phyloP scores from a whole-genome alignment of 371 early-diverging fungal species.

The Apophysomyces trapeziformis region DNA sequence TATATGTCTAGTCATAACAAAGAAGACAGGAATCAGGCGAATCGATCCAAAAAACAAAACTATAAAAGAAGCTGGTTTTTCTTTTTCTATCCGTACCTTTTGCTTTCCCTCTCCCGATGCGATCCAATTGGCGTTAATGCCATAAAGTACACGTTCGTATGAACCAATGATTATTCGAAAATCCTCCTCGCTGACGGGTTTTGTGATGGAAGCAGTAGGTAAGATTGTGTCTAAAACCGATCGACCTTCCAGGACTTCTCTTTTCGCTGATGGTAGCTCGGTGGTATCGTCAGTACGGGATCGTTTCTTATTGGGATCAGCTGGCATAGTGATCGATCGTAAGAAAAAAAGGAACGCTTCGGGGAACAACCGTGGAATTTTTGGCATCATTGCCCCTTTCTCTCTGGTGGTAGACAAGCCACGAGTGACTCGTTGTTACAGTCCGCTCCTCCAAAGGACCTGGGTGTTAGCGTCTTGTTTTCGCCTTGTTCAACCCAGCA shows the following conservation, averaged over 20 bases:
- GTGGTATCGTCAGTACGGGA: conserved; percentile 18
- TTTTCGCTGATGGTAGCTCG: conserved; percentile 18
- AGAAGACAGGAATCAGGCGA: background rate
- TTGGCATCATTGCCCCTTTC: background rate
- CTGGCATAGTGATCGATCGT: conserved; percentile 3
- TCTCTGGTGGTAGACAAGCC: conserved; percentile 11
- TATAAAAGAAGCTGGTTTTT: background rate
- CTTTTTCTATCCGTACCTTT: background rate
- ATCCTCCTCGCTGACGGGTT: conserved; percentile 44
- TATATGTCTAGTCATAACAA: background rate
- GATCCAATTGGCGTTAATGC: conserved; percentile 75
- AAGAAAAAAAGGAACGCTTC: conserved; percentile 1
- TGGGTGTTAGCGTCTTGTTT: background rate
- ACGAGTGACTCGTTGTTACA: background rate
- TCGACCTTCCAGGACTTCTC: conserved; percentile 13
- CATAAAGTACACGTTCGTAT: conserved; percentile 95
- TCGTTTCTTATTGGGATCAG: conserved; percentile 25
- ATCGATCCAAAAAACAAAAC: background rate
- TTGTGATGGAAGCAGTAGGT: conserved; percentile 13
- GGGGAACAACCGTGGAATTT: background rate
- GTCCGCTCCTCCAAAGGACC: background rate
- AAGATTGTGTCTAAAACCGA: conserved; percentile 22
- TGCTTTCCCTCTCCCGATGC: conserved; percentile 10
- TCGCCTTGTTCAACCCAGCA: background rate
- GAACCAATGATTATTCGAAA: conserved; percentile 86